Conservation (phyloP, 352 stramenopile genomes). For the Globisporangium nagaii region DNA sequence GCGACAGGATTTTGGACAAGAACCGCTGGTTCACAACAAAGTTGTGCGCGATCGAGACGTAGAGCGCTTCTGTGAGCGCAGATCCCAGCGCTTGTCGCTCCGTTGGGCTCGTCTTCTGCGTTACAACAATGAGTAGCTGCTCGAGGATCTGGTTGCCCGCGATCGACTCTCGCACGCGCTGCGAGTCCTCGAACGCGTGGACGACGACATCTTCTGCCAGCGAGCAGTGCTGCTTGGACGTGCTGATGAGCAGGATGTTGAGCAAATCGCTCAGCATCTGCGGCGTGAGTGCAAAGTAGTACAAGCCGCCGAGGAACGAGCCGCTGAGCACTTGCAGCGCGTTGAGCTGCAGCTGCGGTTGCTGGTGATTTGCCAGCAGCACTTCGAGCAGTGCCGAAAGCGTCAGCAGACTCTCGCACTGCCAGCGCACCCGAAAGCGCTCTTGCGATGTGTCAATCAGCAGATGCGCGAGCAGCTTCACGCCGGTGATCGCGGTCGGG, state of each 20-base stretch:
- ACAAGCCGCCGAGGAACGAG: slow-evolving; percentile 16
- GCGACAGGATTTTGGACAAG: slow-evolving; percentile 37
- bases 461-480: slow-evolving; percentile 50
- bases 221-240: slow-evolving; percentile 26
- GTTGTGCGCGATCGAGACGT: slow-evolving; percentile 31
- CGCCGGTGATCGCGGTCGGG: slow-evolving; percentile 12
- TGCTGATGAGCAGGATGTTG: slow-evolving; percentile 56
- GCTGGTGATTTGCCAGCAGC: slow-evolving; percentile 31
- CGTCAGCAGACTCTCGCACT: slow-evolving; percentile 19
- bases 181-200: slow-evolving; percentile 37
- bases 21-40: slow-evolving; percentile 58
- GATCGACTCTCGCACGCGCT: slow-evolving; percentile 35
- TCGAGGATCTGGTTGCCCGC: slow-evolving; percentile 59
- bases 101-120: slow-evolving; percentile 26
- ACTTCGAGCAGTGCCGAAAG: slow-evolving; percentile 24
- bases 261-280: slow-evolving; percentile 58
- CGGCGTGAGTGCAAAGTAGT: slow-evolving; percentile 42
- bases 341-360: slow-evolving; percentile 36
- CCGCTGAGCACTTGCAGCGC: slow-evolving; percentile 35
- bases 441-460: slow-evolving; percentile 22
- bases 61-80: slow-evolving; percentile 45
- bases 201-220: slow-evolving; percentile 45
- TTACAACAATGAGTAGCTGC: slow-evolving; percentile 62
- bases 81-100: slow-evolving; percentile 22
- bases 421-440: slow-evolving; percentile 21